Base-by-base conservation (phyloP, 352 stramenopile genomes). In the Thraustochytrium sp. region DNA sequence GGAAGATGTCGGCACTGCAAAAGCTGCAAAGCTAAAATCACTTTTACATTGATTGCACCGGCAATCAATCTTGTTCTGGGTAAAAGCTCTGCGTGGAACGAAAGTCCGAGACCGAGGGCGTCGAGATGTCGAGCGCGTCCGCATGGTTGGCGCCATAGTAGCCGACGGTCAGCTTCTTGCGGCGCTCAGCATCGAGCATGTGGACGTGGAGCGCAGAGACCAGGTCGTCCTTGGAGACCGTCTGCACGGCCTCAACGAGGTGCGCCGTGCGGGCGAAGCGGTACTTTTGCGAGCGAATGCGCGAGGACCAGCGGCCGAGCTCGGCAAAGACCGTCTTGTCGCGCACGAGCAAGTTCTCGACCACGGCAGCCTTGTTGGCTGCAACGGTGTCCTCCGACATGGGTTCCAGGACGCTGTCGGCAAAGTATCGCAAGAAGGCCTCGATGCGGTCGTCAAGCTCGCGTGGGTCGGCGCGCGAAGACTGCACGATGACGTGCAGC, bases 401-500 rank as follows among this genome's bases (percentile, higher is more conserved):
- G 16, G 34, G n/a, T 11, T 16, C 3, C 13, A 80, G 44, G 8
- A 80, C 18, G 1, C 26, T 61, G 0, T 84, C 44, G 61, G 49
- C 26, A 31, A 46, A 76, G 44, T 51, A 36, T 5, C 26, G 26
- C 16, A 94, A 78, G 76, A 94, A 95, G 18, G 85, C 46, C 83
- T 94, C 91, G 44, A 95, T 91, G 36, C 91, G 88, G 26, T 90
- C 85, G 49, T 95, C 89, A 11, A 95, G 84, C 9, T 90, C 85
- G 48, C 85, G 82, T 2, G 92, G 90, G 21, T 89, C 89, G 21
- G 87, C 88, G n/a, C 92, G 88, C 48, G 92, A 89, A 2, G 90
- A 94, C 83, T 95, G 91, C 18, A 94, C 86, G n/a, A 94, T 86
- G 53, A 94, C 85, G n/a, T 89, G 90, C 78, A 93, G 92, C 73